Conservation (phyloP, 2,329 filamentous ascomycete species). For the Ceratocystis harringtonii region DNA sequence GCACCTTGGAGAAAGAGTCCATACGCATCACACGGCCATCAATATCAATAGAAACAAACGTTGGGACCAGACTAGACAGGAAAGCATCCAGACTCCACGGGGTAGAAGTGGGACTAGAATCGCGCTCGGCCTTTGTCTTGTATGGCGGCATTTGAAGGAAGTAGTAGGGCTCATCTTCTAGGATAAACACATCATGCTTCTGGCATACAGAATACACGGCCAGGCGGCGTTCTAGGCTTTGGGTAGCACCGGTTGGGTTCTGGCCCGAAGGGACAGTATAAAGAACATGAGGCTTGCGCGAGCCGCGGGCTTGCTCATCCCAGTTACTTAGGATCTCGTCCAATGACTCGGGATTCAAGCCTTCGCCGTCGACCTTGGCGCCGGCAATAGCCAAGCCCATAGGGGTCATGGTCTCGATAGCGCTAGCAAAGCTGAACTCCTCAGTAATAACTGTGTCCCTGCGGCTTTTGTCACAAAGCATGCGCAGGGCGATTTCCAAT, state of each 20-base stretch:
- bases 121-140: slow-evolving; percentile 49
- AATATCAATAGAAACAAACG: slow-evolving; percentile 55
- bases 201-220: slow-evolving; percentile 64
- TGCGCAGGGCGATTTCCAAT: slow-evolving; percentile 67
- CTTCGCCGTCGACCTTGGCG: slow-evolving; percentile 37
- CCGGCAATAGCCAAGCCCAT: slow-evolving; percentile 39
- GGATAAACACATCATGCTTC: slow-evolving; percentile 72
- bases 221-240: slow-evolving; percentile 48
- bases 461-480: slow-evolving; percentile 56
- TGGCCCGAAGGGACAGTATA: slow-evolving; percentile 62
- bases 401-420: slow-evolving; percentile 42
- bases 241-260: slow-evolving; percentile 81
- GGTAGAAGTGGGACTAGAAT: slow-evolving; percentile 37
- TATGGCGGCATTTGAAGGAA: slow-evolving; percentile 81
- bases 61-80: slow-evolving; percentile 46
- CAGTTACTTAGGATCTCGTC: slow-evolving; percentile 37
- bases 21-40: slow-evolving; percentile 82
- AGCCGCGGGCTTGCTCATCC: slow-evolving; percentile 32
- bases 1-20: slow-evolving; percentile 87
- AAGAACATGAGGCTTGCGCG: slow-evolving; percentile 38
- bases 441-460: slow-evolving; percentile 73
- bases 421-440: slow-evolving; percentile 77
- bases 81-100: slow-evolving; percentile 47
- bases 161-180: slow-evolving; percentile 92
- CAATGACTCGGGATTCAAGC: slow-evolving; percentile 36